A percentile compares a stretch with the other conserved stretches of the same genome.
Conservation (phyloP, 208 protist genomes). For the Crithidia expoeki region DNA sequence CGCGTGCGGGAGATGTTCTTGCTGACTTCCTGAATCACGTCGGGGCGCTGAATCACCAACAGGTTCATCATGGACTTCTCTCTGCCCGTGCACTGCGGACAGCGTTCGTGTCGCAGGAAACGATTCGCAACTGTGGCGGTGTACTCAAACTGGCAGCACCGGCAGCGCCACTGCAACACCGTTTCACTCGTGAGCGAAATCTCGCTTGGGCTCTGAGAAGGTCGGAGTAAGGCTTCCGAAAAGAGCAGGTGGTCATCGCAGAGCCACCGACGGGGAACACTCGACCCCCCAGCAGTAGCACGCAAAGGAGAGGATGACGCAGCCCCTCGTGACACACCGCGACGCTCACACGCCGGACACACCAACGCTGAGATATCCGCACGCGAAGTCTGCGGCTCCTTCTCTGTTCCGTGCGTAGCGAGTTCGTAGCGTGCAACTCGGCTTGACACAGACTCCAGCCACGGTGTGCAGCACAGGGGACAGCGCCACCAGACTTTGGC, state of each 20-base stretch:
- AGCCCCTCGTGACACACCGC: conserved; percentile 20
- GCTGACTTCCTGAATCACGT: conserved; percentile 72
- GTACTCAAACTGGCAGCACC: conserved; percentile 62
- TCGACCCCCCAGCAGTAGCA: background rate
- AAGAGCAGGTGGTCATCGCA: conserved; percentile 57
- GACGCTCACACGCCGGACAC: conserved; percentile 67
- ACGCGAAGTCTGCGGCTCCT: background rate
- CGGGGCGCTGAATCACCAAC: conserved; percentile 70
- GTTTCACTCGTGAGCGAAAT: conserved; percentile 56
- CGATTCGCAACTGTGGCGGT: conserved; percentile 56
- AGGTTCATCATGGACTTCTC: conserved; percentile 54
- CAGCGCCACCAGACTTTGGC: conserved; percentile 69
- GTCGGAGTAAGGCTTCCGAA: conserved; percentile 53
- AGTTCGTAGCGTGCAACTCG: conserved; percentile 48
- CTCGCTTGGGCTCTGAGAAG: conserved; percentile 52
- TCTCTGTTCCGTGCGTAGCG: background rate
- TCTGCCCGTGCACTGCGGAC: conserved; percentile 71
- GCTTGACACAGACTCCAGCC: conserved; percentile 61
- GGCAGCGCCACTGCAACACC: conserved; percentile 66
- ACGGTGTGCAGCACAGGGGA: conserved; percentile 54
- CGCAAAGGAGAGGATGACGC: background rate
- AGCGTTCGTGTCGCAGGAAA: conserved; percentile 59
- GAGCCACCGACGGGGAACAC: conserved; percentile 38
- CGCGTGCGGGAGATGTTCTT: conserved; percentile 44
- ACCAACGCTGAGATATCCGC: conserved; percentile 24